Base-by-base conservation (phyloP, 345 rosid genomes). In the Acer saccharum region DNA sequence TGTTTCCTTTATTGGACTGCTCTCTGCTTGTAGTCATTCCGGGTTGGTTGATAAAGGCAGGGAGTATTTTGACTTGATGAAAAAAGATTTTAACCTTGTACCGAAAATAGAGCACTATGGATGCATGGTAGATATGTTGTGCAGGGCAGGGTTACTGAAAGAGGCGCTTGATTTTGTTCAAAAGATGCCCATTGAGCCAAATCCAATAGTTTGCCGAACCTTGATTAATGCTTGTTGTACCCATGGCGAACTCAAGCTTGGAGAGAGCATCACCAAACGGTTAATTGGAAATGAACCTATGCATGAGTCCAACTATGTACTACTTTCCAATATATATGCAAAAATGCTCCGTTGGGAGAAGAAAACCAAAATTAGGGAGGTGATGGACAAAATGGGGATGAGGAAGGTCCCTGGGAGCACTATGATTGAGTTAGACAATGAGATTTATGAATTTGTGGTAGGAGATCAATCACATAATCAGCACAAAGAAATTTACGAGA, bases 21-120 rank as follows among this genome's bases (percentile, higher is more conserved):
- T 90, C 73, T 87, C 85, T 14, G 89, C 88, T 29, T 90, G 89
- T 66, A 77, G 81, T 61, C 90, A 88, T 82, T 83, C 83, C 39
- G 86, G 89, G 10, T 69, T 84, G 77, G 86, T 87, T 52, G 83
- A 84, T 41, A 73, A 86, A 80, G 92, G 90, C 48, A 80, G 76
- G 58, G 76, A 84, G 61, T 84, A 79, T 82, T 86, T 86, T 69
- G 35, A 82, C 48, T 77, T 67, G 63, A 86, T 88, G 94, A 69
- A 65, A 74, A 84, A 82, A 21, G 86, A 82, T 46, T 90, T 83
- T 81, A 77, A 74, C 32, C 73, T 88, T 50, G 65, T 65, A 68
- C 92, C 88, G 17, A 82, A 76, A 70, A 84, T 87, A 18, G 85
- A 86, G 75, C 94, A 90, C 65, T 87, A 84, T 52, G 87, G 89